Evolutionary conservation across 345 rosid genomes (phyloP).

Genomic region (Salix brachista): DNA sequence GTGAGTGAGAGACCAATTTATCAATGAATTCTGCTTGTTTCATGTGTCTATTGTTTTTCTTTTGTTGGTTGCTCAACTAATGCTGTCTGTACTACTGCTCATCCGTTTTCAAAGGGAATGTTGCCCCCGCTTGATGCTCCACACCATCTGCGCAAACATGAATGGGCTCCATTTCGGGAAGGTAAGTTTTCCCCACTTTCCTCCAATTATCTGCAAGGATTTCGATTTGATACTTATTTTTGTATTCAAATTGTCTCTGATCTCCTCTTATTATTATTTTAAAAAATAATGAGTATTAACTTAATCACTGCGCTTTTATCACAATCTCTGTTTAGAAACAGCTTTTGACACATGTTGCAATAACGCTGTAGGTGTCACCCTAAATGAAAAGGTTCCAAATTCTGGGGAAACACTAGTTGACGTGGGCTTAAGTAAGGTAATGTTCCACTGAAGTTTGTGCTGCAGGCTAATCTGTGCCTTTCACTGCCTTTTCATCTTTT

Average conservation of each 20-base stretch:
- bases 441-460: not conserved
- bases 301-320: not conserved
- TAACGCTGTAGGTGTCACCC: constrained; percentile 60
- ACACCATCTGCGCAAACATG: constrained; percentile 92
- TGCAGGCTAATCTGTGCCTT: not conserved
- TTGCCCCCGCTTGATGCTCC: constrained; percentile 98
- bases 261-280: not conserved
- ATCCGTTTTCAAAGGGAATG: constrained; percentile 52
- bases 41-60: not conserved
- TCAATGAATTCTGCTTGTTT: not conserved
- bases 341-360: constrained; percentile 2
- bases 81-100: not conserved
- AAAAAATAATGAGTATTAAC: not conserved
- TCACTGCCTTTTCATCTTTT: not conserved
- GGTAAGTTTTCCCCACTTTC: constrained; percentile 35
- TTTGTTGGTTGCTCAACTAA: constrained; percentile 5
- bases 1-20: constrained; percentile 31
- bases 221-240: not conserved
- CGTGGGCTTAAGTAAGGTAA: constrained; percentile 84
- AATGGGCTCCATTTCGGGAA: constrained; percentile 86
- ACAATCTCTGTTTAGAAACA: constrained; percentile 6
- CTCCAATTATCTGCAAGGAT: not conserved
- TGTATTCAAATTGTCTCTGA: not conserved
- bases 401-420: constrained; percentile 59
- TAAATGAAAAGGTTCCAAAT: constrained; percentile 48